phyloP scores from a whole-genome alignment of 108 stramenopile species.

The Conticribra weissflogii region DNA sequence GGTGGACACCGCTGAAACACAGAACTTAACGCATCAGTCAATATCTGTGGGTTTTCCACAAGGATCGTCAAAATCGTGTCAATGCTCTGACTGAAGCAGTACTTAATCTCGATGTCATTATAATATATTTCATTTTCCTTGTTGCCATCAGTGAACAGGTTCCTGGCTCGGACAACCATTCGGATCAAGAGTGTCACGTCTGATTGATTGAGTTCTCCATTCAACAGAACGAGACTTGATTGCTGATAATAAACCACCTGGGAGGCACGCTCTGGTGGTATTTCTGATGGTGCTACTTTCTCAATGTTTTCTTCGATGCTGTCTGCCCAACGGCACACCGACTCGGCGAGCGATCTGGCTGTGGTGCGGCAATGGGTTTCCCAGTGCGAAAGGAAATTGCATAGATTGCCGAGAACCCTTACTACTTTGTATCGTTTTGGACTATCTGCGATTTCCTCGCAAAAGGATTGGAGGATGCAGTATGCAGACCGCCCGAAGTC shows the following conservation, averaged over 20 bases:
- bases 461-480: slow-evolving; percentile 9
- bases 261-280: slow-evolving; percentile 1
- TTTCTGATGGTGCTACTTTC: slow-evolving; percentile 11
- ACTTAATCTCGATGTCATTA: slow-evolving; percentile 12
- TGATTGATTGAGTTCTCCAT: slow-evolving; percentile 19
- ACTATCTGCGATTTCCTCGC: slow-evolving; percentile 34
- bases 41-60: not conserved
- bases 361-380: slow-evolving; percentile 2
- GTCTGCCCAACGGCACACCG: slow-evolving; percentile 20
- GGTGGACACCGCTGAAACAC: slow-evolving; percentile 17
- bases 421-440: slow-evolving; percentile 36
- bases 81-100: slow-evolving; percentile 2
- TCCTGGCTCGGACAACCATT: slow-evolving; percentile 27
- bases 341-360: slow-evolving; percentile 10
- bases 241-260: slow-evolving; percentile 28
- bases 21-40: slow-evolving; percentile 18
- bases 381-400: slow-evolving; percentile 29
- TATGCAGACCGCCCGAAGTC: slow-evolving; percentile 4
- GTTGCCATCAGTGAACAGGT: slow-evolving; percentile 20
- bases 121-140: slow-evolving; percentile 11
- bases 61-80: slow-evolving; percentile 8
- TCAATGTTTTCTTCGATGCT: slow-evolving; percentile 11
- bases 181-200: slow-evolving; percentile 17
- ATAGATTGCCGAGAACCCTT: slow-evolving; percentile 12
- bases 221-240: slow-evolving; percentile 15